These are phyloP conservation scores for Daldinia caldariorum DNA, from an alignment of 495 filamentous ascomycete genomes.

Conservation along the genomic window DNA sequence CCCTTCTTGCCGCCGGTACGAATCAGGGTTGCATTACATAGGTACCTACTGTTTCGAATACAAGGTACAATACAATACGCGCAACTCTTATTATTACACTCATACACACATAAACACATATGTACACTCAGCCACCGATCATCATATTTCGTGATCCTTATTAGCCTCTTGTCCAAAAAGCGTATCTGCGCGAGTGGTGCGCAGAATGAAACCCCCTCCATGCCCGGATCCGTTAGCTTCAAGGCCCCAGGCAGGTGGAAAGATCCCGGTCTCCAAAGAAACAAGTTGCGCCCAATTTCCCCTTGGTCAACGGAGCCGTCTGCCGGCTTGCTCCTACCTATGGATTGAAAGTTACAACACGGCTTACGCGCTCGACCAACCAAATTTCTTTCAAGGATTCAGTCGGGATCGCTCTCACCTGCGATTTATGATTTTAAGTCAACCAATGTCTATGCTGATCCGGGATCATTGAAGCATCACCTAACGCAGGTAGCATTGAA, in stretches of 20 bases:
- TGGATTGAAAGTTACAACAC: constrained; percentile 29
- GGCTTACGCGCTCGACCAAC: constrained; percentile 37
- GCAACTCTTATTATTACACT: neutral
- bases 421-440: constrained; percentile 34
- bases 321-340: constrained; percentile 29
- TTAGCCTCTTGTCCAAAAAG: constrained; percentile 42
- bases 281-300: constrained; percentile 37
- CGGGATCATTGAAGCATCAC: constrained; percentile 33
- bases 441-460: constrained; percentile 31
- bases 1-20: constrained; percentile 28
- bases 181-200: constrained; percentile 31
- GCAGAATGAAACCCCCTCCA: constrained; percentile 46
- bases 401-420: constrained; percentile 38
- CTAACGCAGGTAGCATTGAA: constrained; percentile 25
- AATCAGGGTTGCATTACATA: constrained; percentile 36
- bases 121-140: constrained; percentile 42
- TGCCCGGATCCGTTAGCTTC: constrained; percentile 41
- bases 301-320: constrained; percentile 38
- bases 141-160: constrained; percentile 31
- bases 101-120: neutral
- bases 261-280: constrained; percentile 35
- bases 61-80: neutral
- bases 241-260: constrained; percentile 35
- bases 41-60: constrained; percentile 7
- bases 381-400: constrained; percentile 33